A percentile compares a stretch with the other conserved stretches of the same genome.
Evolutionary conservation across 2,329 filamentous ascomycete genomes (phyloP).

Genomic region (Berkeleyomyces basicola): DNA sequence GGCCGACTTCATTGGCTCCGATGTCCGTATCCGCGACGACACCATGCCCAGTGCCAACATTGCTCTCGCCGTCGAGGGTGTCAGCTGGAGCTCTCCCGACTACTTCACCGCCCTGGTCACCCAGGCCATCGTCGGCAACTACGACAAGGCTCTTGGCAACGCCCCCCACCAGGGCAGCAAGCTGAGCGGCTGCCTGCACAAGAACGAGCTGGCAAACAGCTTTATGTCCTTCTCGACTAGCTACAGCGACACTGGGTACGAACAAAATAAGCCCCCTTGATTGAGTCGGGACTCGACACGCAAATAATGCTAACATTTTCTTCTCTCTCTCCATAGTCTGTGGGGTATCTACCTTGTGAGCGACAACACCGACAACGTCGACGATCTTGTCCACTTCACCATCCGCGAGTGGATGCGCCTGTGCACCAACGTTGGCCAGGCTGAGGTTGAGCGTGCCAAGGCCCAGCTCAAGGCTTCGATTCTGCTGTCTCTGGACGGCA

Average conservation of each 20-base stretch:
- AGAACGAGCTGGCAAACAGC: constrained; percentile 93
- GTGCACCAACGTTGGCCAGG: constrained; percentile 69
- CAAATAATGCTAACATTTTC: neutral
- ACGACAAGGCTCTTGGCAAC: constrained; percentile 97
- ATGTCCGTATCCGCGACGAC: constrained; percentile 90
- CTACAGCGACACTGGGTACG: constrained; percentile 97
- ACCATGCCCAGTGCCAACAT: constrained; percentile 94
- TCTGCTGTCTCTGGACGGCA: constrained; percentile 90
- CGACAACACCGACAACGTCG: constrained; percentile 71
- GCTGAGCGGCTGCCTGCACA: constrained; percentile 85
- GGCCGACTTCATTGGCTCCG: constrained; percentile 92
- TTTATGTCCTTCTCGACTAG: constrained; percentile 99
- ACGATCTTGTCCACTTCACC: constrained; percentile 95
- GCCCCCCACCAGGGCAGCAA: constrained; percentile 96
- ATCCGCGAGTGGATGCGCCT: constrained; percentile 97
- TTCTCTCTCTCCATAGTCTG: constrained; percentile 41
- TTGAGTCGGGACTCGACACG: neutral
- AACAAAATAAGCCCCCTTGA: constrained; percentile 11
- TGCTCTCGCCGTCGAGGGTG: constrained; percentile 95
- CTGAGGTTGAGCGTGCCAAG: constrained; percentile 96
- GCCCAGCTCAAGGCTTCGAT: constrained; percentile 97
- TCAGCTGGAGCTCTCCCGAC: constrained; percentile 97
- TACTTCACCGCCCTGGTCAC: constrained; percentile 97
- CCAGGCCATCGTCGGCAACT: constrained; percentile 98
- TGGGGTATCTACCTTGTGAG: constrained; percentile 99